Evolutionary conservation across 2,329 filamentous ascomycete species (phyloP).

Genomic region (Sclerotinia trifoliorum): DNA sequence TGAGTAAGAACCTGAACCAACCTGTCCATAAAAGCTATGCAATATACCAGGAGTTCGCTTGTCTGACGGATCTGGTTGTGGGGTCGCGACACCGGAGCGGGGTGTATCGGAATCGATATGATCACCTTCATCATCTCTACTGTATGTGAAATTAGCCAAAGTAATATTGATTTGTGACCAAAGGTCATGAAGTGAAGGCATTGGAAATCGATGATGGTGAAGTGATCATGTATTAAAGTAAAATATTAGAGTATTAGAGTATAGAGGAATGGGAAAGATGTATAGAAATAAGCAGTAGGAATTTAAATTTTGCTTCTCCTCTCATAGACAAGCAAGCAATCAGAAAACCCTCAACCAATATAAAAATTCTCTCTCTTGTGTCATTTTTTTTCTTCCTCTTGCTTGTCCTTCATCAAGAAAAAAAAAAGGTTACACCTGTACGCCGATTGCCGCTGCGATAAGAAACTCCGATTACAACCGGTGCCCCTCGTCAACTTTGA

Average conservation of each 20-base stretch:
- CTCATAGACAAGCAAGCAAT: not conserved
- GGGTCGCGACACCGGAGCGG: slow-evolving; percentile 87
- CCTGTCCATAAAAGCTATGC: slow-evolving; percentile 96
- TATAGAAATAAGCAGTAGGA: not conserved
- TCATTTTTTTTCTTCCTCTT: slow-evolving; percentile 13
- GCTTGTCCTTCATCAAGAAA: not conserved
- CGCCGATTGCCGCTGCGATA: slow-evolving; percentile 37
- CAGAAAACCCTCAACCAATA: not conserved
- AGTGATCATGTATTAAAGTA: not conserved
- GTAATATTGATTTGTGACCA: slow-evolving; percentile 28
- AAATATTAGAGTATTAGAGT: not conserved
- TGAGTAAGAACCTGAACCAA: slow-evolving; percentile 80
- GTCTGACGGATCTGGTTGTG: slow-evolving; percentile 88
- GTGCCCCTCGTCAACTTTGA: slow-evolving; percentile 37
- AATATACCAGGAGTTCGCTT: slow-evolving; percentile 94
- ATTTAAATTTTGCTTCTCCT: not conserved
- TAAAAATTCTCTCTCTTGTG: slow-evolving; percentile 6
- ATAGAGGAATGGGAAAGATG: not conserved
- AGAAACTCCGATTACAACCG: slow-evolving; percentile 30
- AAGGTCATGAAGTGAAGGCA: slow-evolving; percentile 17
- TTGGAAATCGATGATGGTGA: not conserved
- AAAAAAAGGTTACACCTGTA: slow-evolving; percentile 19
- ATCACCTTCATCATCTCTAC: slow-evolving; percentile 65
- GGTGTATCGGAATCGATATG: slow-evolving; percentile 83
- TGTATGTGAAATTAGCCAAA: slow-evolving; percentile 35